Base-by-base conservation (phyloP, 208 protist genomes). In the Leishmania arabica region DNA sequence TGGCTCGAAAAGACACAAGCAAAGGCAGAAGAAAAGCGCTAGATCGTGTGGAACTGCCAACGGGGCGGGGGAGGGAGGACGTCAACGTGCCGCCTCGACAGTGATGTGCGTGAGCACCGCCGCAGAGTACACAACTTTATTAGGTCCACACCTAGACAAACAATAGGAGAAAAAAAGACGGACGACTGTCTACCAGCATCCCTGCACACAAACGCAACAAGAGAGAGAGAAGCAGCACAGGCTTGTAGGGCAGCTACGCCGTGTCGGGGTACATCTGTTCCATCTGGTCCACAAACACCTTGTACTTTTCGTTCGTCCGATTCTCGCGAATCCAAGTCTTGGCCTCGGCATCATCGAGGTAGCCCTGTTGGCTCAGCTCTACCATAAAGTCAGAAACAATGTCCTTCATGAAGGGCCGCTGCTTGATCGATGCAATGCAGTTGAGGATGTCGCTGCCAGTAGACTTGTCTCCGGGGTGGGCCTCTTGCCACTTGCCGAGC, bases 321-420 rank as follows among this genome's bases (percentile, higher is more conserved):
- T 88, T 84, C 49, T 88, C 79, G 1, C 73, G 53, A 40, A 82
- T 81, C 84, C 83, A 87, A n/a, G 42, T 73, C 56, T 79, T 77
- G 31, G 76, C 64, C 27, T 74, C 83, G 37, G 37, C 66, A 9
- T 78, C 83, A 2, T 66, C 24, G 21, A 86, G 40, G 70, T 82
- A 82, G 24, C 83, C 83, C 34, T 84, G 80, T 65, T 81, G 81
- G 27, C 89, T 75, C 66, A 98, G 91, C 78, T 91, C 90, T 9
- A 88, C 82, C 34, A 97, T 76, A 82, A 95, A 97, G 81, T 98
- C 95, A 1, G 90, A 86, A 17, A 86, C 73, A 65, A 98, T 90
- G 75, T 93, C 91, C 51, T 84, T 80, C 87, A 96, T 92, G 83
- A 97, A 94, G 27, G 86, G 65, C 13, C 89, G 86, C 75, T 94